Base-by-base conservation (phyloP, 2,329 filamentous ascomycete genomes). In the Colletotrichum phormii region DNA sequence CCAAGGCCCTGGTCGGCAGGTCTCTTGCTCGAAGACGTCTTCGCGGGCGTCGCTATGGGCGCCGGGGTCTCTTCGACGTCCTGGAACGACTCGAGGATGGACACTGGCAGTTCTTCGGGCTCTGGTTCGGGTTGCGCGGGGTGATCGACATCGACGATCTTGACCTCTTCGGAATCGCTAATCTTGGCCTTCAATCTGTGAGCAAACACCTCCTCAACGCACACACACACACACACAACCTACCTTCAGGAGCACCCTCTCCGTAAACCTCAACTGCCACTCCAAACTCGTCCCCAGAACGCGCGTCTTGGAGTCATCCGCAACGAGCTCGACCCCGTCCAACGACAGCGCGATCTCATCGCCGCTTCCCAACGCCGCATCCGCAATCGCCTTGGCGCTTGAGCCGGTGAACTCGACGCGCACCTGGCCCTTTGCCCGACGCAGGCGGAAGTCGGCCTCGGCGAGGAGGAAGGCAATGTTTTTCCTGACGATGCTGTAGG, bases 381-480 rank as follows among this genome's bases (percentile, higher is more conserved):
- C 88, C 8, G 91, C 90, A 51, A 97, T 86, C 22, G 89, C 89
- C 77, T 90, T 90, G 18, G 94, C 96, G 75, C 91, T 90, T 5
- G 90, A 84, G 9, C 92, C 94, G 35, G 88, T 86, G 76, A 98
- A 95, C 54, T 92, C 89, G 61, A 95, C 89, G 69, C 95, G 92
- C 26, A 98, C 90, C 82, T 98, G 95, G 13, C 96, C 96, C 76
- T 90, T 92, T 53, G 88, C 87, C 74, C 91, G 90, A 68, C 96
- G 93, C 63, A 96, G 87, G 60, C 94, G 92, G 78, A 95, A 93
- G 80, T 98, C 95, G 58, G 92, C 91, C 78, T 98, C 95, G 58
- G 94, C 94, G 42, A 98, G 89, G 24, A 97, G 89, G 63, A 98
- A 91, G 31, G 94, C 92, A 76, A 95, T 89, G 51, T 91, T 91